Conservation (phyloP, 2,329 filamentous ascomycete species). For the Calcarisporium arbuscula region DNA sequence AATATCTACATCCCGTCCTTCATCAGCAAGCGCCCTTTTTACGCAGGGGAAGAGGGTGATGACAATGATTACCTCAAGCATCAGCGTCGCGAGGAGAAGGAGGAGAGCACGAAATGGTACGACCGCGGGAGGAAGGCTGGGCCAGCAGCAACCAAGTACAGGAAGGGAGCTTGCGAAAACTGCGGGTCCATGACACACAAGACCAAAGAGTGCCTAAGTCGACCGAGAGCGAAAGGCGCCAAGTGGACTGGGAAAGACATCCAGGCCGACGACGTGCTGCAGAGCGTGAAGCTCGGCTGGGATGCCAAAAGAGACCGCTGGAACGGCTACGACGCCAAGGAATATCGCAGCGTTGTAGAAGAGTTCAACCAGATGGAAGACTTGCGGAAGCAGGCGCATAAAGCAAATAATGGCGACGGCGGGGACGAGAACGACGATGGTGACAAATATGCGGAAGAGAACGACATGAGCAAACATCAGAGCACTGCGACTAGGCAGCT, state of each 20-base stretch:
- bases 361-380: slow-evolving; percentile 84
- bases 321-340: slow-evolving; percentile 91
- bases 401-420: slow-evolving; percentile 29
- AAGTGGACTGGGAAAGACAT: slow-evolving; percentile 92
- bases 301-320: slow-evolving; percentile 96
- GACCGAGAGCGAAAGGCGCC: slow-evolving; percentile 82
- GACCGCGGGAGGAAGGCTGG: slow-evolving; percentile 79
- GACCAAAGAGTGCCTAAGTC: slow-evolving; percentile 83
- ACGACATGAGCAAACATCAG: slow-evolving; percentile 92
- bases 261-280: slow-evolving; percentile 80
- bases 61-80: slow-evolving; percentile 90
- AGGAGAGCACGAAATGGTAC: slow-evolving; percentile 81
- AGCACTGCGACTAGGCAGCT: slow-evolving; percentile 86
- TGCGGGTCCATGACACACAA: slow-evolving; percentile 97
- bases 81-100: slow-evolving; percentile 63
- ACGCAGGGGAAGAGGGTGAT: slow-evolving; percentile 72
- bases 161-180: slow-evolving; percentile 97
- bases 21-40: slow-evolving; percentile 97
- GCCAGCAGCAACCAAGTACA: slow-evolving; percentile 89
- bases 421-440: slow-evolving; percentile 50
- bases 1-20: slow-evolving; percentile 98
- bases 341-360: slow-evolving; percentile 82
- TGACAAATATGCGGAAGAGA: slow-evolving; percentile 85
- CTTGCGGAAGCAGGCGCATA: slow-evolving; percentile 52
- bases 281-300: slow-evolving; percentile 85